phyloP scores from a whole-genome alignment of 2,329 filamentous ascomycete genomes.

The Venturia nashicola region DNA sequence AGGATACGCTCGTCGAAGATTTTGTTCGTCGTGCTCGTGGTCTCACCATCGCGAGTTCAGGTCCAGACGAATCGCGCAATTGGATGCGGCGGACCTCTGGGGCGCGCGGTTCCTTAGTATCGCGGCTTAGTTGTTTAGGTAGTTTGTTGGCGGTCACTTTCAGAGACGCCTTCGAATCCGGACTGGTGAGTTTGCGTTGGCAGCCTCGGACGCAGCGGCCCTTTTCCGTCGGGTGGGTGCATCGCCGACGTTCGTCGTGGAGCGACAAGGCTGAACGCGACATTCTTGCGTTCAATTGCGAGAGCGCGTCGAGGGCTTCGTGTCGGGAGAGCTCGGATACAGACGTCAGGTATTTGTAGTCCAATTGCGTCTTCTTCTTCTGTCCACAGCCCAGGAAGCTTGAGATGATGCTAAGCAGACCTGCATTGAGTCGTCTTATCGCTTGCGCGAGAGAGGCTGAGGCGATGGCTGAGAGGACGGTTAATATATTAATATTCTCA shows the following conservation, averaged over 20 bases:
- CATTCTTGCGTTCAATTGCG: constrained; percentile 26
- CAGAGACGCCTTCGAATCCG: constrained; percentile 13
- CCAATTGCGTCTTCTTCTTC: constrained; percentile 18
- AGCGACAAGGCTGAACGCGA: constrained; percentile 18
- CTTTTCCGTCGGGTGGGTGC: constrained; percentile 4
- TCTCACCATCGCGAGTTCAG: constrained; percentile 25
- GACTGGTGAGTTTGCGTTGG: constrained; percentile 16
- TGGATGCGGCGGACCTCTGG: constrained; percentile 21
- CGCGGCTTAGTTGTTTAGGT: background rate
- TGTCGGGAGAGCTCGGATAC: constrained; percentile 32
- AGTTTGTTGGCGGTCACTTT: background rate
- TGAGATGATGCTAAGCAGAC: constrained; percentile 33
- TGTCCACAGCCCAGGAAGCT: constrained; percentile 26
- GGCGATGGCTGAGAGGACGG: constrained; percentile 25
- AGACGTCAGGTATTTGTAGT: constrained; percentile 32
- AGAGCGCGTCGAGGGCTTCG: constrained; percentile 31
- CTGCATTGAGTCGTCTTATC: constrained; percentile 33
- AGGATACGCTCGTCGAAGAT: constrained; percentile 8
- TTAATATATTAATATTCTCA: background rate
- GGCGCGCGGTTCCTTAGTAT: constrained; percentile 7
- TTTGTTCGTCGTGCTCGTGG: constrained; percentile 18
- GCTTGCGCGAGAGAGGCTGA: constrained; percentile 34
- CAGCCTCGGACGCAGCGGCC: constrained; percentile 11
- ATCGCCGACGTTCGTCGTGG: background rate
- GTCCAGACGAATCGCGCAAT: constrained; percentile 20